phyloP scores from a whole-genome alignment of 331 rosid genomes.

The Rosa hybrid region DNA sequence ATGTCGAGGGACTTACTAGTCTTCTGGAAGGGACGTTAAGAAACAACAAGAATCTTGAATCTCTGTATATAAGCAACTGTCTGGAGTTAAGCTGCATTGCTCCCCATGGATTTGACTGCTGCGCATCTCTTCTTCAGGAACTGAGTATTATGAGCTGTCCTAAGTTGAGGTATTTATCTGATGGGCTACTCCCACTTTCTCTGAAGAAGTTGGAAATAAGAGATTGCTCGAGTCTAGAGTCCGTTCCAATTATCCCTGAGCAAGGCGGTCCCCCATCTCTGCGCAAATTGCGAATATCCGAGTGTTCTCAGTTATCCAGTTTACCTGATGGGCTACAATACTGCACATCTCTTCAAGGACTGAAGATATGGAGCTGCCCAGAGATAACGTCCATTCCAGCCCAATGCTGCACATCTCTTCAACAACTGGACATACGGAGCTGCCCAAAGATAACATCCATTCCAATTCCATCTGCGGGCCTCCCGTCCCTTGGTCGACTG shows the following conservation, averaged over 20 bases:
- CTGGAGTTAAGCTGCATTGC: not conserved
- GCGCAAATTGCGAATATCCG: not conserved
- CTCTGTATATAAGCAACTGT: not conserved
- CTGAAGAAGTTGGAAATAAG: accelerated
- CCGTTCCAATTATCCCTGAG: not conserved
- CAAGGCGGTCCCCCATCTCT: not conserved
- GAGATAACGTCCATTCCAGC: too few species aligned
- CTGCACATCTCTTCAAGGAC: not conserved
- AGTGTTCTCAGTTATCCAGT: not conserved
- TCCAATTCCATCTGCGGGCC: not conserved
- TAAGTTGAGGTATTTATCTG: not conserved
- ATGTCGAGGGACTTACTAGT: not conserved
- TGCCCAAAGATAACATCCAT: too few species aligned
- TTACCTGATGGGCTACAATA: not conserved
- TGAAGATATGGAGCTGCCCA: too few species aligned
- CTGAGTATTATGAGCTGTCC: accelerated
- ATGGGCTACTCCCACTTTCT: not conserved
- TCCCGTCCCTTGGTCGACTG: not conserved
- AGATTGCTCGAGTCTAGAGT: not conserved
- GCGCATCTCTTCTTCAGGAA: not conserved
- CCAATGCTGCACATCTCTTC: too few species aligned
- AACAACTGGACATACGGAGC: too few species aligned
- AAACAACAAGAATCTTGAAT: not conserved
- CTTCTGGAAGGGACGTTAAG: not conserved
- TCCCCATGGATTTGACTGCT: not conserved